Evolutionary conservation across 139 green algal genomes (phyloP).

Genomic region (Microglena sp.): DNA sequence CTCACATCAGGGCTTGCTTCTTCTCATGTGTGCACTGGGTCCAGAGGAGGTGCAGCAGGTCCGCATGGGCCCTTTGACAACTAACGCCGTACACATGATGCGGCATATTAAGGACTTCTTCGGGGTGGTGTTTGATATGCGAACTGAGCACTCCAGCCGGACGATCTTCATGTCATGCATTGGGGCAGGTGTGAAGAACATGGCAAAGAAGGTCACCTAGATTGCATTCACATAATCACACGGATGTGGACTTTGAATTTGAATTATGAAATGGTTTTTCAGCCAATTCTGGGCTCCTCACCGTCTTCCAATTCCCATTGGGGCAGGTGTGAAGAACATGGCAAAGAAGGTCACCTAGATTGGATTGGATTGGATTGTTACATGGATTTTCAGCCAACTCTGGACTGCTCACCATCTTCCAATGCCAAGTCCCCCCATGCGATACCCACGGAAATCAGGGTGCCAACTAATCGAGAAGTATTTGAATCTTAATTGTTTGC

Average conservation of each 20-base stretch:
- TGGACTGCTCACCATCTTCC: too few relatives aligned
- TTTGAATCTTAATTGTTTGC: too few relatives aligned
- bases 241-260: too few relatives aligned
- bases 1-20: constrained; percentile 56
- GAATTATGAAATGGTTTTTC: too few relatives aligned
- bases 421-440: too few relatives aligned
- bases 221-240: too few relatives aligned
- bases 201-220: constrained; percentile 43
- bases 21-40: constrained; percentile 80
- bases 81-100: constrained; percentile 75
- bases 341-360: constrained; percentile 39
- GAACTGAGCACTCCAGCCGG: constrained; percentile 63
- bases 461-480: too few relatives aligned
- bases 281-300: too few relatives aligned
- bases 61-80: constrained; percentile 80
- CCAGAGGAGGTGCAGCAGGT: constrained; percentile 70
- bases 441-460: too few relatives aligned
- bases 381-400: too few relatives aligned
- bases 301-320: too few relatives aligned
- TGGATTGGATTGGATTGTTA: too few relatives aligned
- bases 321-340: constrained; percentile 80
- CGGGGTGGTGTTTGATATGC: constrained; percentile 80
- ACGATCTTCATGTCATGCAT: constrained; percentile 91
- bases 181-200: constrained; percentile 81
- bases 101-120: constrained; percentile 84